phyloP scores from a whole-genome alignment of 2,329 filamentous ascomycete genomes.

The Juglanconis sp. region DNA sequence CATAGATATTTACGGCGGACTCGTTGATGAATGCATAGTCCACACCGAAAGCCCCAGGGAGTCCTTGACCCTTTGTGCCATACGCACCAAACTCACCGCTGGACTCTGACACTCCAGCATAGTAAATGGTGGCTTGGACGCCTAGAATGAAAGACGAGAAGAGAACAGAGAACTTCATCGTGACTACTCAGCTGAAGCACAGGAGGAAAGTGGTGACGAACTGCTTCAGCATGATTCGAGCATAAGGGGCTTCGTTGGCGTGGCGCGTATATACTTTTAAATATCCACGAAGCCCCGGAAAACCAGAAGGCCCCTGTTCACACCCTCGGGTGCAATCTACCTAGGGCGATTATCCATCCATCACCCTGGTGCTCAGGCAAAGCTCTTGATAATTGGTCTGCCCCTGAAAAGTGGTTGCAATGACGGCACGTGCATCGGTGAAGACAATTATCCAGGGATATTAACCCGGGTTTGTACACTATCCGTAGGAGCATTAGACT shows the following conservation, averaged over 20 bases:
- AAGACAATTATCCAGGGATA: not conserved
- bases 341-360: not conserved
- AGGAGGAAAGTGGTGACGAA: not conserved
- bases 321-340: not conserved
- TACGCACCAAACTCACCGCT: conserved; percentile 46
- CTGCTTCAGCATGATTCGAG: too few relatives aligned
- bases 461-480: not conserved
- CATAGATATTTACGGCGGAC: conserved; percentile 41
- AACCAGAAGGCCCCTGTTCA: not conserved
- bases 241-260: too few relatives aligned
- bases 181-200: not conserved
- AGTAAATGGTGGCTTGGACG: conserved; percentile 42
- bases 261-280: not conserved
- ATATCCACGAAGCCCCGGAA: not conserved
- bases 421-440: not conserved
- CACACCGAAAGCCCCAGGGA: conserved; percentile 47
- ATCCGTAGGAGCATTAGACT: not conserved
- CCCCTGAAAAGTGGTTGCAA: not conserved
- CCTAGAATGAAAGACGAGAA: conserved; percentile 21
- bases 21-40: conserved; percentile 50
- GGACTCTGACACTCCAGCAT: conserved; percentile 45
- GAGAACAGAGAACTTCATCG: conserved; percentile 24
- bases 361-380: not conserved
- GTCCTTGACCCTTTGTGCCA: conserved; percentile 35
- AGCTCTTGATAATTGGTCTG: not conserved